Conservation (phyloP, 148 eudicot genomes). For the Amaranthus hypochondriacus region DNA sequence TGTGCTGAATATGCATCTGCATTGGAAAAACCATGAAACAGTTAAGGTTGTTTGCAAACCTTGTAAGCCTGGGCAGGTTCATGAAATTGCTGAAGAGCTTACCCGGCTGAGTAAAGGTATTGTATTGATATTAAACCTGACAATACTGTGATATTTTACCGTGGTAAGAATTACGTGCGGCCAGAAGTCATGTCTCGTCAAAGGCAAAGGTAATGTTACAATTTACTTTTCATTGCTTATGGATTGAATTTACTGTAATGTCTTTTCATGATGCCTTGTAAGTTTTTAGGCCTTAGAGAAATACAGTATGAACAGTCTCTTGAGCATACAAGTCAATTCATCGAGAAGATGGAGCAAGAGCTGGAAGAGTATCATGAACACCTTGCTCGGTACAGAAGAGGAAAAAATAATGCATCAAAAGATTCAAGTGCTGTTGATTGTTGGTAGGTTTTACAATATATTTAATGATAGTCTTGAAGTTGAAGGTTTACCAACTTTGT, state of each 20-base stretch:
- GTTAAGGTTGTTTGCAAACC: conserved; percentile 92
- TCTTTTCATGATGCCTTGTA: neutral
- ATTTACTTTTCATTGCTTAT: neutral
- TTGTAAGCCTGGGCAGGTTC: conserved; percentile 83
- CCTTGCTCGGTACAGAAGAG: conserved; percentile 48
- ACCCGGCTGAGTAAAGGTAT: conserved; percentile 84
- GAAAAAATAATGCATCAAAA: conserved; percentile 32
- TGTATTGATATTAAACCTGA: conserved; percentile 82
- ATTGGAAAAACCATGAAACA: conserved; percentile 95
- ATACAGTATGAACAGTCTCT: conserved; percentile 80
- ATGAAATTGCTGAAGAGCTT: conserved; percentile 84
- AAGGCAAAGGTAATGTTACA: conserved; percentile 65
- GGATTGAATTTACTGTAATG: neutral
- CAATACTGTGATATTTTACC: conserved; percentile 75
- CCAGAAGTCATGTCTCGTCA: conserved; percentile 88
- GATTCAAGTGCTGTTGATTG: conserved; percentile 19
- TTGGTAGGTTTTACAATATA: conserved; percentile 19
- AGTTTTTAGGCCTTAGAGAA: conserved; percentile 79
- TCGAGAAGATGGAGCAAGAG: conserved; percentile 85
- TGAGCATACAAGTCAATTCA: conserved; percentile 93
- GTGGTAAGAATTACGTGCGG: conserved; percentile 89
- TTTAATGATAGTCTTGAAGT: conserved; percentile 1
- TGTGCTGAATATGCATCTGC: conserved; percentile 97
- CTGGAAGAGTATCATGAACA: conserved; percentile 82
- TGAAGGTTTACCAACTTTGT: neutral